Evolutionary conservation across 495 filamentous ascomycete species (phyloP), one percentile per base, ranked within the genome.

Genomic region (Aspergillus sclerotioniger): DNA sequence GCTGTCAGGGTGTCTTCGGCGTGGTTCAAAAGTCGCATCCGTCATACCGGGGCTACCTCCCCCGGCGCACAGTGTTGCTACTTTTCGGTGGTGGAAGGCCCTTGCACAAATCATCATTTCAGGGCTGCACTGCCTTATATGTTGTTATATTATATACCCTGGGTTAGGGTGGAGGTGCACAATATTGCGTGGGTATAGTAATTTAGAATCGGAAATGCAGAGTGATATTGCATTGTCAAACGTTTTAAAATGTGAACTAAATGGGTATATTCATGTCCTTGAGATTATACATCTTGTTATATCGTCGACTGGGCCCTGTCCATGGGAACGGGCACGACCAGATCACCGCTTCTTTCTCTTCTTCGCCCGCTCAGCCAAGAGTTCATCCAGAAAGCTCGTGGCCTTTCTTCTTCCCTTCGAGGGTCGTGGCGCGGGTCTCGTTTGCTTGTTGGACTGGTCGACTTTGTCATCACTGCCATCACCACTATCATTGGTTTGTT

Each of bases 341-440:
- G 67, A 53, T 76, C 76, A 72, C 74, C 74, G 82, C 68, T 80
- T 82, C 67, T 78, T 82, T 51, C 75, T 82, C 64, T 81, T 81
- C 61, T 77, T 78, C n/a, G 70, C 72, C 57, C 78, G 73, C 48
- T 82, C 75, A 20, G 71, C 70, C 43, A 83, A 61, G 41, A 82
- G 63, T 54, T 81, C 77, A 69, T 83, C 81, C 53, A 83, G 59
- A 55, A 79, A 83, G 45, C 75, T 79, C 9, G 73, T 75, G 10
- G 71, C 69, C 64, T 75, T 76, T 56, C 70, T 76, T 59, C 61
- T 70, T 31, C 68, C 63, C 48, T 70, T 76, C 3, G 62, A 52
- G 17, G 59, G 53, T 56, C 53, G 61, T 53, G 63, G 54, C 31
- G 60, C 58, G 50, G 61, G 15, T 3, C 10, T 41, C 49, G 43